These are phyloP conservation scores for Fistulina hepatica DNA, from an alignment of 1,284 basidiomycete genomes.

Conservation along the genomic window DNA sequence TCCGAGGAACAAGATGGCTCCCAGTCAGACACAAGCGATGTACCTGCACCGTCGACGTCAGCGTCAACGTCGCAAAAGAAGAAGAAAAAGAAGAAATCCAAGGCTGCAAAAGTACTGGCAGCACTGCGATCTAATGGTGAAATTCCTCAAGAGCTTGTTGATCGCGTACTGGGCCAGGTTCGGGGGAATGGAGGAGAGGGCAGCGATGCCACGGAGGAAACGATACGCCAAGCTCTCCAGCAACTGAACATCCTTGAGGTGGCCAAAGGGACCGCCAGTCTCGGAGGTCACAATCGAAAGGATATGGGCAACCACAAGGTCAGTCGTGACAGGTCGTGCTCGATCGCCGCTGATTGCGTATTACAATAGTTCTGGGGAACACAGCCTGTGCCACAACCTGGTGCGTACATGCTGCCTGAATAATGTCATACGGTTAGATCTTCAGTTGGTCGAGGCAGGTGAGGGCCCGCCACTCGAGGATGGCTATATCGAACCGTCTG, in stretches of 20 bases:
- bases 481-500: conserved; percentile 83
- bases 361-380: conserved; percentile 80
- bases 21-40: conserved; percentile 25
- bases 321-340: conserved; percentile 12
- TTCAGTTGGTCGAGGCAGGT: conserved; percentile 29
- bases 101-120: conserved; percentile 42
- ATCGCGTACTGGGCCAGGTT: conserved; percentile 49
- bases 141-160: conserved; percentile 48
- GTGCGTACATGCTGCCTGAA: conserved; percentile 25
- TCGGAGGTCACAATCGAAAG: conserved; percentile 64
- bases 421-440: neutral
- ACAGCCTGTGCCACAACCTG: conserved; percentile 87
- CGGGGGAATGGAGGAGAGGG: conserved; percentile 43
- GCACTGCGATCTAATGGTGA: conserved; percentile 40
- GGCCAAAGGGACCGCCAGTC: conserved; percentile 55
- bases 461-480: conserved; percentile 62
- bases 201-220: conserved; percentile 42
- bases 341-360: conserved; percentile 5
- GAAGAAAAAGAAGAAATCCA: conserved; percentile 69
- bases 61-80: conserved; percentile 44
- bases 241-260: conserved; percentile 68
- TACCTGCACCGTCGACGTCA: conserved; percentile 15
- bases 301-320: conserved; percentile 84
- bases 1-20: conserved; percentile 24
- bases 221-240: conserved; percentile 49